A percentile compares a stretch with the other conserved stretches of the same genome.
Evolutionary conservation across 108 stramenopile genomes (phyloP).

Genomic region (Cyclotella atomus): DNA sequence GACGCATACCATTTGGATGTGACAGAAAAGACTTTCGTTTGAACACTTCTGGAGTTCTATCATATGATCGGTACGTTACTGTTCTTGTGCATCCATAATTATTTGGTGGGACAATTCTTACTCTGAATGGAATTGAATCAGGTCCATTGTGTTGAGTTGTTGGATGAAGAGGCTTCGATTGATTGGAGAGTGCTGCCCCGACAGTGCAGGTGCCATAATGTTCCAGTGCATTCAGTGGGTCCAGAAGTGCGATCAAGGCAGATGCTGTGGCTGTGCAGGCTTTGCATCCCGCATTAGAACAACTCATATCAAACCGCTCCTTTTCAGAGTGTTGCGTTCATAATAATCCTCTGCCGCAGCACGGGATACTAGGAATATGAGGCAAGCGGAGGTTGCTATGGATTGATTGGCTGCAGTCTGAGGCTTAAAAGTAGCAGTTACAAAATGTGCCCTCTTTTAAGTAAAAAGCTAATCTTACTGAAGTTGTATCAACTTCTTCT

Average conservation of each 20-base stretch:
- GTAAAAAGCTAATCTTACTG: too few relatives aligned
- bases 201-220: background rate
- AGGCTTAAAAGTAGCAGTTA: too few relatives aligned
- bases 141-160: background rate
- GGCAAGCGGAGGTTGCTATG: too few relatives aligned
- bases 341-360: too few relatives aligned
- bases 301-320: too few relatives aligned
- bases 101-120: slow-evolving; percentile 1
- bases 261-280: background rate
- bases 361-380: too few relatives aligned
- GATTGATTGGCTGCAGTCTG: too few relatives aligned
- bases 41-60: background rate
- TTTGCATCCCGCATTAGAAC: background rate
- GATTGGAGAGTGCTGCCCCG: background rate
- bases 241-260: too few relatives aligned
- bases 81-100: background rate
- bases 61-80: background rate
- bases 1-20: background rate
- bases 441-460: too few relatives aligned
- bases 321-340: too few relatives aligned
- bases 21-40: slow-evolving; percentile 1
- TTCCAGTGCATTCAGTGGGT: background rate
- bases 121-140: background rate
- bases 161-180: background rate
- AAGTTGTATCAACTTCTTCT: too few relatives aligned